A percentile compares a stretch with the other conserved stretches of the same genome.
Conservation (phyloP, 768 basidiomycete species). For the Megacollybia marginata region DNA sequence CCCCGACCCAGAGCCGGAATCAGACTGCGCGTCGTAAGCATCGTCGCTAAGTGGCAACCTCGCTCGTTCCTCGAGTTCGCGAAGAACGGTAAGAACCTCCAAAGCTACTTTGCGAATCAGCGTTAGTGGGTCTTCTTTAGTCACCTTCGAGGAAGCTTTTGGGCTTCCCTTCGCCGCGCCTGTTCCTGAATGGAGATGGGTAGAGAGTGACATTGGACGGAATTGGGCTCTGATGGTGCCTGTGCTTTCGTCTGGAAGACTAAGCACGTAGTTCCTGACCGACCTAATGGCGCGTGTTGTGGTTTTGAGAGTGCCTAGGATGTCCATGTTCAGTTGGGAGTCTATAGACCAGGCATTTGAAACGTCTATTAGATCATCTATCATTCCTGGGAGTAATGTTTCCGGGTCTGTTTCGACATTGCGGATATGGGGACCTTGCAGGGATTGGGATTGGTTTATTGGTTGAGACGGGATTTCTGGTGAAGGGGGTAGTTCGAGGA, state of each 20-base stretch:
- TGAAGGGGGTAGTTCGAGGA: constrained; percentile 33
- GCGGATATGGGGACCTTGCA: constrained; percentile 45
- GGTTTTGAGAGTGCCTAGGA: constrained; percentile 65
- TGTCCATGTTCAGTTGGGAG: constrained; percentile 33
- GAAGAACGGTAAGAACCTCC: constrained; percentile 74
- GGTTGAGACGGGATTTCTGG: constrained; percentile 56
- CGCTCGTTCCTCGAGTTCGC: constrained; percentile 72
- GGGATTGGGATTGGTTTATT: constrained; percentile 32
- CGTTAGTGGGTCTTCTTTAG: constrained; percentile 50
- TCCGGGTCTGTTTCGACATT: constrained; percentile 71
- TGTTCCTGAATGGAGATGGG: constrained; percentile 5
- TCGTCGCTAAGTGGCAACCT: constrained; percentile 75
- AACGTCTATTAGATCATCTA: constrained; percentile 64
- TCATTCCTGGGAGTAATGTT: constrained; percentile 66
- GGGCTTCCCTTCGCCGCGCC: constrained; percentile 18
- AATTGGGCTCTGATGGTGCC: constrained; percentile 50
- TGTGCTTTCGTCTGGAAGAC: constrained; percentile 69
- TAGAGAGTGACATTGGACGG: constrained; percentile 40
- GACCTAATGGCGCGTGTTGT: constrained; percentile 79
- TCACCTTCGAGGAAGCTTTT: constrained; percentile 15
- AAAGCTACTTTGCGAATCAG: constrained; percentile 72
- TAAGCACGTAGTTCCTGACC: constrained; percentile 76
- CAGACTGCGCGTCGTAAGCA: constrained; percentile 77
- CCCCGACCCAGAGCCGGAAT: constrained; percentile 14
- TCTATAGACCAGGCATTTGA: constrained; percentile 45